A percentile compares a stretch with the other conserved stretches of the same genome.
These are phyloP conservation scores for Colletotrichum tropicicola DNA, from an alignment of 2,329 filamentous ascomycete genomes.

Conservation along the genomic window DNA sequence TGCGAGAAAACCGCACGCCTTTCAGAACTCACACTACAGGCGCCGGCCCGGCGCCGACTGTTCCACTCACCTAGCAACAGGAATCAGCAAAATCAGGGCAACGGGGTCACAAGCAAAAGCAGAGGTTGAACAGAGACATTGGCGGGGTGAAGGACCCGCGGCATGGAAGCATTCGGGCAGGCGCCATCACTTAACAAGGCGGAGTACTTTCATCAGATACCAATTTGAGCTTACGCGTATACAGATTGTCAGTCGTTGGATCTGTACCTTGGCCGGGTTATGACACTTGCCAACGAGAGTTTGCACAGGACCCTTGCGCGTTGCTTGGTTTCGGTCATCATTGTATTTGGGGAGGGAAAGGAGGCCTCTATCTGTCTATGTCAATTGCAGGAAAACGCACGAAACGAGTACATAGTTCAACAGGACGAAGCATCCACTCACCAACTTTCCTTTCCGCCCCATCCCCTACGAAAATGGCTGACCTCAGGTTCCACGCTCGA, in stretches of 20 bases:
- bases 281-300: slow-evolving; percentile 11
- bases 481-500: not conserved
- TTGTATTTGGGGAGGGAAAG: slow-evolving; percentile 11
- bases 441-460: not conserved
- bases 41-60: slow-evolving; percentile 3
- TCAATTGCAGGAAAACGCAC: slow-evolving; percentile 8
- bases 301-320: slow-evolving; percentile 10
- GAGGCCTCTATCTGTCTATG: slow-evolving; percentile 21
- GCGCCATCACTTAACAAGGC: slow-evolving; percentile 25
- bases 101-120: not conserved
- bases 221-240: slow-evolving; percentile 30
- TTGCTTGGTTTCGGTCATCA: slow-evolving; percentile 15
- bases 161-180: slow-evolving; percentile 21
- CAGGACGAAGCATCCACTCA: slow-evolving; percentile 24
- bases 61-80: not conserved
- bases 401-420: slow-evolving; percentile 27
- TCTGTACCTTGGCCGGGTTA: slow-evolving; percentile 18
- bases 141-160: not conserved
- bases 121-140: slow-evolving; percentile 5
- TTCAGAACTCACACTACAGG: not conserved
- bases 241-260: slow-evolving; percentile 28
- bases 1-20: not conserved
- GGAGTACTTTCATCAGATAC: slow-evolving; percentile 29
- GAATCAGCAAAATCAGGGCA: not conserved
- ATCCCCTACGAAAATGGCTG: not conserved